Conservation (phyloP, 2,329 filamentous ascomycete species). For the Elsinoe perseae region DNA sequence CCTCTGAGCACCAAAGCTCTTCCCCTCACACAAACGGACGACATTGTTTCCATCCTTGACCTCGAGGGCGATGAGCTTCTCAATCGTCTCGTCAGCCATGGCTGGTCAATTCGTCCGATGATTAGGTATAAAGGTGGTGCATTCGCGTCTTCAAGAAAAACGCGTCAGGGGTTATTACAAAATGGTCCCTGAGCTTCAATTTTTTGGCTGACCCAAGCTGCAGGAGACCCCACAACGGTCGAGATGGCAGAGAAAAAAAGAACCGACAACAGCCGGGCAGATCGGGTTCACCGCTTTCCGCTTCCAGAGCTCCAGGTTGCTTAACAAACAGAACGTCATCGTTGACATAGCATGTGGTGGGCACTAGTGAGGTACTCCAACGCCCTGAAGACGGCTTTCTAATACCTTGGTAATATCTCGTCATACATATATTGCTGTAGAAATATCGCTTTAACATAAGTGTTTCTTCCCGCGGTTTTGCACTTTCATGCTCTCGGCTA, state of each 20-base stretch:
- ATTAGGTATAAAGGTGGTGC: not conserved
- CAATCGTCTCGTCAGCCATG: slow-evolving; percentile 20
- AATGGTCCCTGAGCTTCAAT: slow-evolving; percentile 6
- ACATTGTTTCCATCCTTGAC: slow-evolving; percentile 71
- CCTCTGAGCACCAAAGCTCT: slow-evolving; percentile 92
- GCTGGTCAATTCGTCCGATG: not conserved
- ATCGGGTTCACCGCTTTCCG: slow-evolving; percentile 14
- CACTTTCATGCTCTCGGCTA: not conserved
- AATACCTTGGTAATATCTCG: slow-evolving; percentile 13
- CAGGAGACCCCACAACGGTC: not conserved
- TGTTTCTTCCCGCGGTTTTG: not conserved
- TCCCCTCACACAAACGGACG: slow-evolving; percentile 66
- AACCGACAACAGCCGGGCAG: slow-evolving; percentile 7
- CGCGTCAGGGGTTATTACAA: slow-evolving; percentile 13
- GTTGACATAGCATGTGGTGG: not conserved
- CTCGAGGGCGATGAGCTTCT: slow-evolving; percentile 67
- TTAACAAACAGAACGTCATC: slow-evolving; percentile 13
- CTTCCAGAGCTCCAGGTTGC: not conserved
- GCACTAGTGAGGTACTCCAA: no score
- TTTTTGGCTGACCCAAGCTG: slow-evolving; percentile 10
- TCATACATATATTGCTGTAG: not conserved
- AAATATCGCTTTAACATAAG: not conserved
- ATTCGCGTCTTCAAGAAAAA: slow-evolving; percentile 8
- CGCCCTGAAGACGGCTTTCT: not conserved
- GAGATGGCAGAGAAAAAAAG: slow-evolving; percentile 11